Conservation (phyloP, 257 asterid species). For the Phtheirospermum japonicum region DNA sequence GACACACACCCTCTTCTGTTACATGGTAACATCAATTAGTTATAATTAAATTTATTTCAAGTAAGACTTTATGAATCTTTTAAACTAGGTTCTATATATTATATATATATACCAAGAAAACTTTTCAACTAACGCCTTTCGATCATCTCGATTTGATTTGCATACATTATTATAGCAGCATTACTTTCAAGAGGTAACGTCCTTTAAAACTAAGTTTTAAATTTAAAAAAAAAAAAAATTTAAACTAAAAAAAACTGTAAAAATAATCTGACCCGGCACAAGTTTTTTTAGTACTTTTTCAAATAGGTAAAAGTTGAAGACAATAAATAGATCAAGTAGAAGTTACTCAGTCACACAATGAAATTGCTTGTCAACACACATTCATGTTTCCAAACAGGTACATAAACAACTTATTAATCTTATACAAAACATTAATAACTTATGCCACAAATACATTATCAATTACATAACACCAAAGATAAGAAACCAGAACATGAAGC, state of each 20-base stretch:
- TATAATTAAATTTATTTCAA: not conserved
- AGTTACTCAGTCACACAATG: constrained; percentile 18
- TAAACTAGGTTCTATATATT: constrained; percentile 1
- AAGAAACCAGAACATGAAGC: not conserved
- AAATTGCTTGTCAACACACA: not conserved
- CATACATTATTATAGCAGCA: too few relatives aligned
- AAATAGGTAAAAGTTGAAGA: not conserved
- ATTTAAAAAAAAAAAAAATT: too few relatives aligned
- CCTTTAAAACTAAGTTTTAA: too few relatives aligned
- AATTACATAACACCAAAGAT: not conserved
- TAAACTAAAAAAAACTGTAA: too few relatives aligned
- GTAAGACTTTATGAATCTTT: not conserved
- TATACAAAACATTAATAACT: not conserved
- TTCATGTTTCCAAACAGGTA: not conserved
- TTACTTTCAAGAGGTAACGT: too few relatives aligned
- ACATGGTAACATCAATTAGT: constrained; percentile 6
- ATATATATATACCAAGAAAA: not conserved
- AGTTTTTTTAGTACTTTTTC: too few relatives aligned
- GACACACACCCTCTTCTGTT: not conserved
- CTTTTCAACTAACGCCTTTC: too few relatives aligned
- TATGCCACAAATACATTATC: not conserved
- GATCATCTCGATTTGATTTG: not conserved
- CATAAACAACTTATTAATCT: not conserved
- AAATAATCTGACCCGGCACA: too few relatives aligned
- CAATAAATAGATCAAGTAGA: constrained; percentile 18